These are phyloP conservation scores for Ballota nigra DNA, from an alignment of 257 asterid species.

Conservation along the genomic window DNA sequence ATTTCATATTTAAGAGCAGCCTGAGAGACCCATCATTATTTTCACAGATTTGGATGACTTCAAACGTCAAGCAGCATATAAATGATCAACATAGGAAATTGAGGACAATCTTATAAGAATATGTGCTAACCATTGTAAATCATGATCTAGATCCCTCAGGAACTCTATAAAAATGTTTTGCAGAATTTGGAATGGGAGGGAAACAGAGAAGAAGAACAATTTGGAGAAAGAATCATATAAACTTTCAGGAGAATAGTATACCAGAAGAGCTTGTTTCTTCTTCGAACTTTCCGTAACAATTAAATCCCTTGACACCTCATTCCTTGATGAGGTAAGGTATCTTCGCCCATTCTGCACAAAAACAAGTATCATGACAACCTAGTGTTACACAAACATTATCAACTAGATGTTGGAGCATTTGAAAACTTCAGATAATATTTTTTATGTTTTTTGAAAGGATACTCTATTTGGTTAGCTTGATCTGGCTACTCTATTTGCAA, in stretches of 20 bases:
- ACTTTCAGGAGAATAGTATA: constrained; percentile 36
- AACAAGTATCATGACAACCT: constrained; percentile 21
- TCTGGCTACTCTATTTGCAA: neutral
- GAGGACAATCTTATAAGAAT: neutral
- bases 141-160: constrained; percentile 15
- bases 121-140: constrained; percentile 9
- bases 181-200: constrained; percentile 3
- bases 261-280: constrained; percentile 95
- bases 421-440: neutral
- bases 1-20: neutral
- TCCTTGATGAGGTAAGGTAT: constrained; percentile 88
- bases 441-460: neutral
- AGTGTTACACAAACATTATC: constrained; percentile 11
- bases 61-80: neutral
- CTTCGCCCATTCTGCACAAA: constrained; percentile 91
- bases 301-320: constrained; percentile 98
- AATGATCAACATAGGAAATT: neutral
- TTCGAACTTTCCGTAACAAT: constrained; percentile 73
- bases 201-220: constrained; percentile 19
- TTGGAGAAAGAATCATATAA: constrained; percentile 20
- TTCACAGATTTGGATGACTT: constrained; percentile 10
- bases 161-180: constrained; percentile 6
- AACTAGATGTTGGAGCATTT: neutral
- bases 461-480: constrained; percentile 12
- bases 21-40: neutral